These are phyloP conservation scores for Phytophthora macrochlamydospora DNA, from an alignment of 352 stramenopile species.

Conservation along the genomic window DNA sequence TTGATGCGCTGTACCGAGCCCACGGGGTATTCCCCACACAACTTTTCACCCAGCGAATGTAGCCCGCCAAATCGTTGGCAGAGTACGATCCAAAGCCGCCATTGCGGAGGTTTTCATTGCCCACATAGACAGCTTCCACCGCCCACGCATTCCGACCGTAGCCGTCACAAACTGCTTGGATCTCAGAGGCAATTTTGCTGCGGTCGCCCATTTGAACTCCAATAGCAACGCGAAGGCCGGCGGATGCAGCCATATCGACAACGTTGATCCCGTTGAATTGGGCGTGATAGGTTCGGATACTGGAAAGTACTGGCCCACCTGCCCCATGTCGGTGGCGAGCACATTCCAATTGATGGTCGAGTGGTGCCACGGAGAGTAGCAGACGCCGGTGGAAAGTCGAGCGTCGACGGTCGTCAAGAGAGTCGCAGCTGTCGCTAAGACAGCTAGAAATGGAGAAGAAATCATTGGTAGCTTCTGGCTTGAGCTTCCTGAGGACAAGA, in stretches of 20 bases:
- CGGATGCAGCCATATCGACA: constrained; percentile 40
- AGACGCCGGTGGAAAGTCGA: constrained; percentile 33
- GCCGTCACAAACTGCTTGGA: constrained; percentile 57
- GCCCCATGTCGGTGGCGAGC: constrained; percentile 34
- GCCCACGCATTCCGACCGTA: constrained; percentile 31
- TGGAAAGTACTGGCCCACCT: constrained; percentile 52
- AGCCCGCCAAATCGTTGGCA: constrained; percentile 36
- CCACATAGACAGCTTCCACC: constrained; percentile 68
- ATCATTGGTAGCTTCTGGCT: not conserved
- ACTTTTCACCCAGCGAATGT: constrained; percentile 52
- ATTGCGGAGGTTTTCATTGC: constrained; percentile 70
- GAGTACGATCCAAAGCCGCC: constrained; percentile 38
- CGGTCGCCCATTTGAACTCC: constrained; percentile 57
- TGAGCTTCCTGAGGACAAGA: constrained; percentile 23
- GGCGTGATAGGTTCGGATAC: constrained; percentile 66
- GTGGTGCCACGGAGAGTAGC: constrained; percentile 68
- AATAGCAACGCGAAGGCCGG: constrained; percentile 54
- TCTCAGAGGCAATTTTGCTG: constrained; percentile 39
- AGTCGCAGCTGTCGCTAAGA: not conserved
- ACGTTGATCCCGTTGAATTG: constrained; percentile 52
- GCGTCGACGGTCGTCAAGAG: not conserved
- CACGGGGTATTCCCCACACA: constrained; percentile 54
- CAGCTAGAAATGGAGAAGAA: not conserved
- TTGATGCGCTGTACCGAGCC: constrained; percentile 69
- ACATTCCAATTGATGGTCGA: constrained; percentile 30